Evolutionary conservation across 2,329 filamentous ascomycete genomes (phyloP), one percentile per base, ranked within the genome.

Genomic region (Blastomyces gilchristii): DNA sequence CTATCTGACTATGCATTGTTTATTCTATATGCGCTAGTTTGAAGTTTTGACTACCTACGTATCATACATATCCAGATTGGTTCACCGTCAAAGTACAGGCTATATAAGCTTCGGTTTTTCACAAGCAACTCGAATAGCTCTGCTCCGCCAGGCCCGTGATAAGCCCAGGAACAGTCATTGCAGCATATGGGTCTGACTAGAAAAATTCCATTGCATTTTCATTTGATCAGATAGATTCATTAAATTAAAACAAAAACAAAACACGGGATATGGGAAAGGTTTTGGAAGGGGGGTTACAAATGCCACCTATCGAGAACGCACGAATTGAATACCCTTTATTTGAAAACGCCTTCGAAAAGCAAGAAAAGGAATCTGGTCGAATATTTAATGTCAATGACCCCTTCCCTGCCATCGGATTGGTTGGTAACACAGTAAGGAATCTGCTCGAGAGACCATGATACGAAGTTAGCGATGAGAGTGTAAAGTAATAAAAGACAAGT

Each of bases 381-480:
- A 25, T 47, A 31, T 22, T 37, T 34, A 34, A 12, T 54, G 52
- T 56, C 41, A n/a, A 43, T 59, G 41, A 31, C 41, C 52, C 7
- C 2, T 34, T 3, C 43, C 28, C 25, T 47, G 39, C 41, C 37
- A 12, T 47, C 25, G 37, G 57, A 34, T 53, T 31, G 31, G 22
- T 58, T 58, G 39, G 57, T 58, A 47, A 25, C 39, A 60, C 39
- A 60, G 22, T n/a, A 52, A 39, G 34, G 22, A 37, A 60, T 60
- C 58, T 60, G 58, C 58, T 50, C 49, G 7, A 47, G 49, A 59
- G 18, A 50, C 58, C 45, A 60, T 28, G 34, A 41, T 25, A 18
- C 58, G 22, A 60, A 60, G 58, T 60, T 52, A 60, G 58, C 58
- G 43, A 60, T 18, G 45, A 60, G 43, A 60, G n/a, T 47, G 25